phyloP scores from a whole-genome alignment of 169 alveolate species.

The Eimeria sp. region DNA sequence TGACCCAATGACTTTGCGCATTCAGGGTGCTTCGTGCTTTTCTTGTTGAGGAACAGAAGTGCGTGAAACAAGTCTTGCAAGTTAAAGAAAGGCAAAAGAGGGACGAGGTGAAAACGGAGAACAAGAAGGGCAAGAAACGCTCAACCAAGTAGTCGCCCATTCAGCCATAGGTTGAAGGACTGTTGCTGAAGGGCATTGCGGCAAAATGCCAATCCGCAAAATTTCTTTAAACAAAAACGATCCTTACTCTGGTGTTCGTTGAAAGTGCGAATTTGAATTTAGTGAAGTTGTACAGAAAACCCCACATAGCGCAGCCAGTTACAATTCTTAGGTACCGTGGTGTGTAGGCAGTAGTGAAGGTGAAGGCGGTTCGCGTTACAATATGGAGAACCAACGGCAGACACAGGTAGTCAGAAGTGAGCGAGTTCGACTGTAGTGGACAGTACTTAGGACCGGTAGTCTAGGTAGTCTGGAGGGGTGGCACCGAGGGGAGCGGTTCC shows the following conservation, averaged over 20 bases:
- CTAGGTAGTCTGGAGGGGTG: neutral
- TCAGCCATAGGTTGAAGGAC: neutral
- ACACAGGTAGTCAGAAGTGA: neutral
- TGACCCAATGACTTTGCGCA: neutral
- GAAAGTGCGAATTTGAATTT: neutral
- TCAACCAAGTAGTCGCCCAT: constrained; percentile 45
- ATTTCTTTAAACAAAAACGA: neutral
- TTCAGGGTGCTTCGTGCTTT: constrained; percentile 95
- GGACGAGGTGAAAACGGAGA: constrained; percentile 87
- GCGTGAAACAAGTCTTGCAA: constrained; percentile 91
- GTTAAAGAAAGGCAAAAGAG: constrained; percentile 89
- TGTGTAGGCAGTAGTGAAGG: neutral
- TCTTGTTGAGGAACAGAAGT: constrained; percentile 95
- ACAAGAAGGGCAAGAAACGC: constrained; percentile 82
- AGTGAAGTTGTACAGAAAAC: neutral
- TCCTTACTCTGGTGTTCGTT: neutral
- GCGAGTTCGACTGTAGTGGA: neutral
- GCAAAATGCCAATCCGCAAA: neutral
- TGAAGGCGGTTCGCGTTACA: neutral
- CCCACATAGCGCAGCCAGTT: neutral
- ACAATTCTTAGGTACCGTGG: neutral
- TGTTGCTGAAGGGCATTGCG: neutral
- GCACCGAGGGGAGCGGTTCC: neutral
- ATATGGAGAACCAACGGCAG: neutral
- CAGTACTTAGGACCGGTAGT: no score